Evolutionary conservation across 2,329 filamentous ascomycete genomes (phyloP), one percentile per base, ranked within the genome.

Genomic region (Colletotrichum orbiculare): DNA sequence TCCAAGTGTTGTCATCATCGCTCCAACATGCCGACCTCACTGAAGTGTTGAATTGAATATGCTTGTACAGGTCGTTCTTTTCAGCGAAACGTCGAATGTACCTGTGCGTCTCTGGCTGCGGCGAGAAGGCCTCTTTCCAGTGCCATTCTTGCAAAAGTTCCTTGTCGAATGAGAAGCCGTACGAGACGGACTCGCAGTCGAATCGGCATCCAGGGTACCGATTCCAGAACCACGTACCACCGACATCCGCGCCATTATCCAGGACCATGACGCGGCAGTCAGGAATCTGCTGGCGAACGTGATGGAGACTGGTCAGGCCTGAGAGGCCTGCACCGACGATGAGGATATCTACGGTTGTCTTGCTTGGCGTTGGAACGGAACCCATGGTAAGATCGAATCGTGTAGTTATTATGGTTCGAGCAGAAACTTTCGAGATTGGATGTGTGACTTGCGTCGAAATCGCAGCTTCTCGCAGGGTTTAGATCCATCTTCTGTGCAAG

Each of bases 221-320:
- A 64, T 84, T 83, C 79, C 82, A 84, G 62, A 81, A 64, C 83
- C 82, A 85, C 0, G 81, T 83, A 6, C 83, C 83, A 4, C 83
- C 82, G 25, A 83, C 77, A 4, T 79, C 81, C 6, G 78, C 79
- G 1, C 76, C 80, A 0, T 71, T 68, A 37, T 83, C 81, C 15
- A 81, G 73, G 53, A 67, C 69, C 37, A 54, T 17, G 17, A 60
- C 57, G 9, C 57, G 41, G 41, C 45, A 57, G 17, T 57, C 53
- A 15, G 54, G 52, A 25, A 62, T 49, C 25, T 56, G 59, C 15
- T 57, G 38, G 37, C 59, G 59, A n/a, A 62, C 57, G 41, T 62
- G 59, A 39, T 62, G 46, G 25, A 62, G 59, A 45, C 59, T 62
- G 13, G 52, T 45, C n/a, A 62, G 50, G 53, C 59, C 59, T 6